Conservation (phyloP, 306 rosid genomes). For the Psophocarpus tetragonolobus region DNA sequence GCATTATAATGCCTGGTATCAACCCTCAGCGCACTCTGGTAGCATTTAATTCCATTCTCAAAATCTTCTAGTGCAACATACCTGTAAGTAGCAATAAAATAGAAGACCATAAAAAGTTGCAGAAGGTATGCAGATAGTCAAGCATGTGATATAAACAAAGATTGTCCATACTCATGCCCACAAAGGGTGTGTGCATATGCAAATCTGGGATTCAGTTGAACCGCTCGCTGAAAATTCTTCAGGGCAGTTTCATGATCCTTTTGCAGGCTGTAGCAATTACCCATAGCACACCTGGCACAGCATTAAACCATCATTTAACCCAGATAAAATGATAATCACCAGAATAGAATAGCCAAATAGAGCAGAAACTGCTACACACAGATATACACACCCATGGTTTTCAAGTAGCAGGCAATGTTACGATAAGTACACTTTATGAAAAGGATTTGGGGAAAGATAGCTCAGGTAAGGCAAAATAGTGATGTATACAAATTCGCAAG, state of each 20-base stretch:
- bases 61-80: slow-evolving; percentile 92
- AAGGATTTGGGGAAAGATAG: slow-evolving; percentile 5
- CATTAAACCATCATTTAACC: slow-evolving; percentile 26
- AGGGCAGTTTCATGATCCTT: slow-evolving; percentile 57
- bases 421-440: background rate
- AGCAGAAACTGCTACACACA: background rate
- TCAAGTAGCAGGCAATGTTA: slow-evolving; percentile 10
- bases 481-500: background rate
- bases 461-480: background rate
- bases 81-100: slow-evolving; percentile 50
- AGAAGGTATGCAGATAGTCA: background rate
- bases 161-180: slow-evolving; percentile 86
- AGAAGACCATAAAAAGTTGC: slow-evolving; percentile 29
- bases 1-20: slow-evolving; percentile 93
- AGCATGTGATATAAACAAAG: background rate
- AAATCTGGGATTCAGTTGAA: slow-evolving; percentile 86
- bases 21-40: slow-evolving; percentile 87
- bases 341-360: slow-evolving; percentile 14
- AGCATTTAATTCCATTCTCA: slow-evolving; percentile 92
- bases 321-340: slow-evolving; percentile 7
- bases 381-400: background rate
- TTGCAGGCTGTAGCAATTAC: slow-evolving; percentile 63
- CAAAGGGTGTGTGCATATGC: slow-evolving; percentile 99
- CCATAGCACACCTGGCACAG: slow-evolving; percentile 56
- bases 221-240: slow-evolving; percentile 96